Percentiles rank a stretch among this genome's conserved stretches.
phyloP scores from a whole-genome alignment of 768 basidiomycete genomes.

The Pholiota microspora region DNA sequence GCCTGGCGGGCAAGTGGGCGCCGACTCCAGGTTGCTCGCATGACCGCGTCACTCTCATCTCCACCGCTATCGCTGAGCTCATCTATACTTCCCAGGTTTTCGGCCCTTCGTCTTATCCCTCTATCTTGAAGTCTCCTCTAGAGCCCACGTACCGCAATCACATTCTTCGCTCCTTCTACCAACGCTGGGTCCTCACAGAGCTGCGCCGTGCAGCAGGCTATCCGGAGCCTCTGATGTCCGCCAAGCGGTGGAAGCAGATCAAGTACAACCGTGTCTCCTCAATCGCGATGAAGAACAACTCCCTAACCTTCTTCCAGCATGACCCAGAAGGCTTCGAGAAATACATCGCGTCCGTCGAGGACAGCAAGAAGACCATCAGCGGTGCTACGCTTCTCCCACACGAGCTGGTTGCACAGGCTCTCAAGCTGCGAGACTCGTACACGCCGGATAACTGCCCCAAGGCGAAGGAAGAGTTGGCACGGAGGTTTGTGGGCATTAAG shows the following conservation, averaged over 20 bases:
- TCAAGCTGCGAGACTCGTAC: conserved; percentile 2
- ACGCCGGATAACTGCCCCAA: neutral
- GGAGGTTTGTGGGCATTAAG: conserved; percentile 31
- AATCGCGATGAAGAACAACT: conserved; percentile 60
- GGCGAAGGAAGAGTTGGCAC: conserved; percentile 22
- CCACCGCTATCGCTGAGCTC: conserved; percentile 58
- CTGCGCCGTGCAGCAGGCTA: conserved; percentile 44
- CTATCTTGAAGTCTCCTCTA: conserved; percentile 28
- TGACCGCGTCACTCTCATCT: conserved; percentile 62
- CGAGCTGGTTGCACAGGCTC: conserved; percentile 46
- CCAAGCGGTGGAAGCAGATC: conserved; percentile 57
- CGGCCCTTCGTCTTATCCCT: conserved; percentile 25
- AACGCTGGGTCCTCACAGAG: conserved; percentile 57
- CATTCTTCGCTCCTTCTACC: conserved; percentile 54
- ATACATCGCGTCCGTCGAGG: conserved; percentile 57
- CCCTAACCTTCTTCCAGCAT: conserved; percentile 49
- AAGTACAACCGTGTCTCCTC: conserved; percentile 59
- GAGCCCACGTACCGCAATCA: conserved; percentile 26
- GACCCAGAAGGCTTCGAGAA: conserved; percentile 57
- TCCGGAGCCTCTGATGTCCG: conserved; percentile 63
- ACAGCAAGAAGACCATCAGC: conserved; percentile 53
- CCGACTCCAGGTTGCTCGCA: conserved; percentile 58
- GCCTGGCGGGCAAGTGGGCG: conserved; percentile 70
- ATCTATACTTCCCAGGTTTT: conserved; percentile 37
- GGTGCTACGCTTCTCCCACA: conserved; percentile 72